Evolutionary conservation across 1,139 yeast genomes (phyloP).

Genomic region (Pichia sp.): DNA sequence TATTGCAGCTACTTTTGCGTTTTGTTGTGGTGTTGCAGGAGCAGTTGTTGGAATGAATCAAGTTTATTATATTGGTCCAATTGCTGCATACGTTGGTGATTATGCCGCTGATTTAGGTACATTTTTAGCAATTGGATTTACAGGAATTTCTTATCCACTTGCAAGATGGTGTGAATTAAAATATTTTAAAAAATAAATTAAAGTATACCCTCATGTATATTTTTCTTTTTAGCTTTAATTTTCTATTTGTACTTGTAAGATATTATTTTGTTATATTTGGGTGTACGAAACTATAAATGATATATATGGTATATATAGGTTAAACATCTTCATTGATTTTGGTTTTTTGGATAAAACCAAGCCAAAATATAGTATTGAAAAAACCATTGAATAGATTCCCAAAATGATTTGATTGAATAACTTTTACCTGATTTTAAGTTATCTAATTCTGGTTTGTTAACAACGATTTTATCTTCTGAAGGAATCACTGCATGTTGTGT

Average conservation of each 20-base stretch:
- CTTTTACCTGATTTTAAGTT: not conserved
- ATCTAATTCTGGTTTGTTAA: not conserved
- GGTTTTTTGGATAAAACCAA: conserved; percentile 15
- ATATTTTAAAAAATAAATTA: conserved; percentile 35
- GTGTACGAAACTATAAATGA: not conserved
- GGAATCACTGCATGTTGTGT: too few relatives aligned
- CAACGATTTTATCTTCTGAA: too few relatives aligned
- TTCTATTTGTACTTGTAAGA: not conserved
- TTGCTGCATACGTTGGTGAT: conserved; percentile 57
- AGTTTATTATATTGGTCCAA: conserved; percentile 70
- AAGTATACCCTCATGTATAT: too few relatives aligned
- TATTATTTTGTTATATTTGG: not conserved
- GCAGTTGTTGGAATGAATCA: conserved; percentile 86
- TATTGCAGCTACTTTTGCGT: conserved; percentile 67
- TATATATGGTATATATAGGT: too few relatives aligned
- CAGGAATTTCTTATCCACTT: conserved; percentile 58
- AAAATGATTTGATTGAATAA: conserved; percentile 6
- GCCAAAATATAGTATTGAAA: conserved; percentile 24
- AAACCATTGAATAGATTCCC: conserved; percentile 26
- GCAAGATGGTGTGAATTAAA: conserved; percentile 60
- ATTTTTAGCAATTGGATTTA: conserved; percentile 72
- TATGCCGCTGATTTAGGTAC: conserved; percentile 82
- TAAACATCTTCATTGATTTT: not conserved
- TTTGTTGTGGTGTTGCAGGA: conserved; percentile 81
- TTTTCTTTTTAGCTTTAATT: too few relatives aligned